phyloP scores from a whole-genome alignment of 2,329 filamentous ascomycete species.

The Fusarium sp. region DNA sequence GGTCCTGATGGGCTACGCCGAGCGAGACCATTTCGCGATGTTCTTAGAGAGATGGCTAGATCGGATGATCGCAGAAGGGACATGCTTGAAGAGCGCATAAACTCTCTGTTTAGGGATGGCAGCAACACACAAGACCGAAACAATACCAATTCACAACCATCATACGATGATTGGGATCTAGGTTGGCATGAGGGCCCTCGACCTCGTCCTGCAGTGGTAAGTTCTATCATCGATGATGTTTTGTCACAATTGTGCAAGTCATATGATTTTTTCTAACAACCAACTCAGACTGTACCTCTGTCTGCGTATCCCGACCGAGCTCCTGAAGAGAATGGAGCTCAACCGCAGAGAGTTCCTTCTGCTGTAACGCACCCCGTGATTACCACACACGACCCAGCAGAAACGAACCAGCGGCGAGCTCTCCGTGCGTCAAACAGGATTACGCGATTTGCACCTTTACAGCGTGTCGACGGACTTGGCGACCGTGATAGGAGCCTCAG shows the following conservation, averaged over 20 bases:
- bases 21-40: constrained; percentile 38
- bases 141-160: not conserved
- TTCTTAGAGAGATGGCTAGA: constrained; percentile 40
- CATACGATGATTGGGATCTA: constrained; percentile 29
- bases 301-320: not conserved
- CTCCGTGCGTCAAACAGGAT: not conserved
- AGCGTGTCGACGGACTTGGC: constrained; percentile 74
- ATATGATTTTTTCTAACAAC: not conserved
- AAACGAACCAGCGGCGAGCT: not conserved
- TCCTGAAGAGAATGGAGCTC: not conserved
- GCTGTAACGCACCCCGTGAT: not conserved
- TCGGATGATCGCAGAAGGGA: constrained; percentile 39
- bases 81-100: constrained; percentile 42
- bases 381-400: not conserved
- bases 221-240: not conserved
- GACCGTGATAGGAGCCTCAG: constrained; percentile 87
- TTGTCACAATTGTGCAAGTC: not conserved
- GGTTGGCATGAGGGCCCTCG: constrained; percentile 40
- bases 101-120: constrained; percentile 34
- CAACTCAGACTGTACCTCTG: constrained; percentile 11
- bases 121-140: constrained; percentile 24
- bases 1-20: constrained; percentile 11
- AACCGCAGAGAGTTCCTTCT: not conserved
- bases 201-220: constrained; percentile 37
- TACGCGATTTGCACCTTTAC: constrained; percentile 2